These are phyloP conservation scores for Hanseniaspora hatyaiensis DNA, from an alignment of 805 yeast genomes.

Conservation along the genomic window DNA sequence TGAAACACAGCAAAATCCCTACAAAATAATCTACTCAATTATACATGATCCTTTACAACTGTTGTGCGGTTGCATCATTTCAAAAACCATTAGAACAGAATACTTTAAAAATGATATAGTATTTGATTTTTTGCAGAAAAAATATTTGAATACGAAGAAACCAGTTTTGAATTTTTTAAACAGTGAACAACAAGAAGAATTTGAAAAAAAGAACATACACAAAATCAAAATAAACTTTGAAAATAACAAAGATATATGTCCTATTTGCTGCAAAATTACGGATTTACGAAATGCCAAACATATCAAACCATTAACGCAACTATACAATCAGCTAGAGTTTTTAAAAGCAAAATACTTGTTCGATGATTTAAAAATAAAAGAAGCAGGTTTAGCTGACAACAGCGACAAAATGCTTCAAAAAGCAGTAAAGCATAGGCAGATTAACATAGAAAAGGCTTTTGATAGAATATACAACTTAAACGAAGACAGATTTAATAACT, in stretches of 20 bases:
- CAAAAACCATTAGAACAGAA: constrained; percentile 4
- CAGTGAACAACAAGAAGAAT: no score
- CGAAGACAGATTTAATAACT: not conserved
- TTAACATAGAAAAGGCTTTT: not conserved
- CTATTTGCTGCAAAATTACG: constrained; percentile 27
- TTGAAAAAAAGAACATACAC: constrained; percentile 15
- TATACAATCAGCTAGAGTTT: constrained; percentile 23
- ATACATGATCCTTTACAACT: constrained; percentile 24
- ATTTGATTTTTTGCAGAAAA: not conserved
- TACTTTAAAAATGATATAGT: constrained; percentile 4
- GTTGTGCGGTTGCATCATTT: constrained; percentile 24
- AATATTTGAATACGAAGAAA: no score
- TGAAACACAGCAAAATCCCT: not conserved
- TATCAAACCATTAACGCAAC: constrained; percentile 29
- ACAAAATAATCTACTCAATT: constrained; percentile 22
- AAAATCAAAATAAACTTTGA: constrained; percentile 16
- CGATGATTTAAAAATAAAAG: not conserved
- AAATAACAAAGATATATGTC: constrained; percentile 26
- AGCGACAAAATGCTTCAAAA: constrained; percentile 15
- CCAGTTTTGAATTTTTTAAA: no score
- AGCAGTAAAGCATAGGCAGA: constrained; percentile 15
- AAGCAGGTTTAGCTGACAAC: not conserved
- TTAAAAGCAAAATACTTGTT: constrained; percentile 12
- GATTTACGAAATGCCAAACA: constrained; percentile 24
- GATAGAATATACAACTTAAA: not conserved